These are phyloP conservation scores for Phytophthora colocasiae DNA, from an alignment of 352 stramenopile genomes.

Conservation along the genomic window DNA sequence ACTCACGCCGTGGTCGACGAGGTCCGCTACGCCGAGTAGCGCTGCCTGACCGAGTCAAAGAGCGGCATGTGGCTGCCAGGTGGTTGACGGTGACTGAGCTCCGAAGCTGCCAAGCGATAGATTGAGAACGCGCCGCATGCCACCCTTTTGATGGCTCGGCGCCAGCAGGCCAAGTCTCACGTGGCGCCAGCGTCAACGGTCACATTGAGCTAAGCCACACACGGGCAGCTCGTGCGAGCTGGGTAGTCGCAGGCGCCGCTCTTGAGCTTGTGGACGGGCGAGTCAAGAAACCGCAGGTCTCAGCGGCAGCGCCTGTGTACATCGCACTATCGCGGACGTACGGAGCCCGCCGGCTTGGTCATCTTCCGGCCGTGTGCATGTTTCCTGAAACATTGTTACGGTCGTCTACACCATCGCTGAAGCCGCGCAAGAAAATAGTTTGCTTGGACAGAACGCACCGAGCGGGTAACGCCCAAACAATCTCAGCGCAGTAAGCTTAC, in stretches of 20 bases:
- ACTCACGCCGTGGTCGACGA: conserved; percentile 21
- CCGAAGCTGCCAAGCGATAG: background rate
- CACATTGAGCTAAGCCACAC: conserved; percentile 19
- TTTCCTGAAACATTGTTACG: no score
- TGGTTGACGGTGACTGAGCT: conserved; percentile 6
- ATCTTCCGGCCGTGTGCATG: conserved; percentile 27
- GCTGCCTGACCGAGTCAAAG: conserved; percentile 12
- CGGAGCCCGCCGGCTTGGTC: conserved; percentile 25
- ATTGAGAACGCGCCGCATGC: conserved; percentile 1
- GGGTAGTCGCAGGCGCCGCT: conserved; percentile 15
- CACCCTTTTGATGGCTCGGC: conserved; percentile 21
- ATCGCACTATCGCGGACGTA: conserved; percentile 27
- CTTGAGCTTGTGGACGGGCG: conserved; percentile 33
- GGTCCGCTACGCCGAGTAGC: conserved; percentile 12
- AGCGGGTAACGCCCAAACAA: conserved; percentile 7
- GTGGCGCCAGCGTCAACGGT: conserved; percentile 1
- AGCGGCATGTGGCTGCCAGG: conserved; percentile 3
- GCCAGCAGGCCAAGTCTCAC: conserved; percentile 6
- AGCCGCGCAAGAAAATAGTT: conserved; percentile 13
- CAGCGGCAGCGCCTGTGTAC: conserved; percentile 7
- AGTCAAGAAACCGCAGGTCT: conserved; percentile 4
- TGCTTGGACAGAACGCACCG: conserved; percentile 23
- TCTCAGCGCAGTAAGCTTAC: conserved; percentile 20
- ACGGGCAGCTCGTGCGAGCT: conserved; percentile 1
- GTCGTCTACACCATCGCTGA: background rate